phyloP scores from a whole-genome alignment of 2,329 filamentous ascomycete species.

The Coniosporium tulheliwenetii region DNA sequence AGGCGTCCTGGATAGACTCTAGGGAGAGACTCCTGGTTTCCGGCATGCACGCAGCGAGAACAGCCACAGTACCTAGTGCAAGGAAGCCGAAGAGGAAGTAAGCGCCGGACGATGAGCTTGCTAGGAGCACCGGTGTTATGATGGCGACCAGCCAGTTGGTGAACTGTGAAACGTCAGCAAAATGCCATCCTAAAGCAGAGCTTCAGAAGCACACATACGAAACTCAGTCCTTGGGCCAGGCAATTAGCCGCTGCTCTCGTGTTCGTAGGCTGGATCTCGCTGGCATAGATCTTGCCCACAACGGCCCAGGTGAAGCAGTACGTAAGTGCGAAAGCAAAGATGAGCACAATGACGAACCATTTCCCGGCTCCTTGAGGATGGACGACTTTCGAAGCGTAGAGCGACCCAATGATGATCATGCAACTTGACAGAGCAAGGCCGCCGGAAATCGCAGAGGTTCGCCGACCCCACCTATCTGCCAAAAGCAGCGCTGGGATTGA shows the following conservation, averaged over 20 bases:
- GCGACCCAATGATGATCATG: constrained; percentile 32
- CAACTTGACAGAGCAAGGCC: constrained; percentile 29
- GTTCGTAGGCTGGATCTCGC: constrained; percentile 39
- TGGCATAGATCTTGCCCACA: constrained; percentile 37
- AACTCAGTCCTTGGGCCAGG: constrained; percentile 36
- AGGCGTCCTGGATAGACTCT: constrained; percentile 34
- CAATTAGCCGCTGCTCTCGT: constrained; percentile 38
- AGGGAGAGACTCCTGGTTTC: constrained; percentile 33
- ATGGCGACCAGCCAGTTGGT: constrained; percentile 17
- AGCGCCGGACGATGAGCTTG: constrained; percentile 16
- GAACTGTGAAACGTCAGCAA: constrained; percentile 5
- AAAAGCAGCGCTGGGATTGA: constrained; percentile 41
- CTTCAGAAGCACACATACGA: constrained; percentile 16
- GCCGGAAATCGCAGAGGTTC: constrained; percentile 37
- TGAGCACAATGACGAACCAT: constrained; percentile 33
- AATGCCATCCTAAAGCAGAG: background rate
- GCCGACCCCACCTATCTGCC: constrained; percentile 42
- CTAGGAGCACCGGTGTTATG: constrained; percentile 35
- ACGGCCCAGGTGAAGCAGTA: constrained; percentile 38
- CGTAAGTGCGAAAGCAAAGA: constrained; percentile 32
- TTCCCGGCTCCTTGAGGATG: constrained; percentile 21
- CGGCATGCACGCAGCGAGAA: constrained; percentile 28
- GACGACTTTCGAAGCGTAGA: constrained; percentile 30
- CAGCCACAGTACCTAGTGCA: constrained; percentile 9
- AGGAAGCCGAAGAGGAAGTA: constrained; percentile 18